Base-by-base conservation (phyloP, 768 basidiomycete genomes). In the Scleroderma citrinum region DNA sequence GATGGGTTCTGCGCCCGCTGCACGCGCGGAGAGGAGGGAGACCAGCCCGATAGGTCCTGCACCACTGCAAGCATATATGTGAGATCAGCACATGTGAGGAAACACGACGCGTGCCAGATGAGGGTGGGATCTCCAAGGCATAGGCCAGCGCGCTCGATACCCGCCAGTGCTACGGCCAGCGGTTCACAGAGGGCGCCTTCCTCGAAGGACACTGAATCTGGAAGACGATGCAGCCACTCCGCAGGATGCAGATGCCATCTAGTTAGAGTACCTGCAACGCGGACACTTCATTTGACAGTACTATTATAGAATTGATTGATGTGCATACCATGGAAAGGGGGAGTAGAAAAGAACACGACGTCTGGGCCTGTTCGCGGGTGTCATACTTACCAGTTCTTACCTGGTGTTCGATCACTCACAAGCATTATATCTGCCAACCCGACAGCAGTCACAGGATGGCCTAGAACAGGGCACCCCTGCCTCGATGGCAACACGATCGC, bases 181-280 rank as follows among this genome's bases (percentile, higher is more conserved):
- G 83, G 83, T 52, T 85, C 83, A 55, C 83, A 83, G 26, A 85
- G 69, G 0, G 83, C 71, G 12, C 83, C 83, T 59, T 85, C 83
- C 52, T 84, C 83, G 47, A 79, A 84, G 10, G 80, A 77, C 4
- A 84, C 73, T 21, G 72, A 67, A 32, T 78, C 77, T 0, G 83
- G 83, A 35, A 85, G 71, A 52, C 74, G 76, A 59, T 85, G 83
- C 16, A 83, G 72, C 83, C 77, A 85, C 53, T 80, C 76, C 4
- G 80, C 81, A 8, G 82, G 82, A 52, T 83, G 82, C 26, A 83
- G 64, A 57, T 83, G 82, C 77, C 78, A 83, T 48, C 82, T 73
- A 14, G 79, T 81, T 39, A 83, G 61, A 37, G 82, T 83, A 40
- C 81, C 81, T 83, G 49, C 34, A 46, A 26, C 11, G 12, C 16